Base-by-base conservation (phyloP, 768 basidiomycete genomes). In the Suillus americanus region DNA sequence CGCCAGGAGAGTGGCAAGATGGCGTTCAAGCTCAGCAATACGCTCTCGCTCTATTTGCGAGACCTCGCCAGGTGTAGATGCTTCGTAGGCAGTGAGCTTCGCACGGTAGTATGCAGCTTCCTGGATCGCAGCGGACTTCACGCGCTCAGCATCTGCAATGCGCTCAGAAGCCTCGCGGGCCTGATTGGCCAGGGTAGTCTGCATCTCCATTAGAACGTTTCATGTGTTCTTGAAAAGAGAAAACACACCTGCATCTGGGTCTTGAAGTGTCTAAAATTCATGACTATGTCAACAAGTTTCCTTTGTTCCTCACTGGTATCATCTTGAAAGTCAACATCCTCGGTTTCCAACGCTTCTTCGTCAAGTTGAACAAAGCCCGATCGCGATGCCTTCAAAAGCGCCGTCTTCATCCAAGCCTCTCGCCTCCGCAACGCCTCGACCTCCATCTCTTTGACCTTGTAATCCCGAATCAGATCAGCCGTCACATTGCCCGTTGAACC, bases 91-190 rank as follows among this genome's bases (percentile, higher is more conserved):
- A 3, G 88, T 85, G n/a, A 97, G 80, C 78, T 99, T 98, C 55
- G 96, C 93, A 59, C 96, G 93, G 74, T 95, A 97, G 79, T 91
- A 98, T 1, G 95, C 94, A 3, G 96, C 92, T 77, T 99, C 97
- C 76, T 99, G 94, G 9, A 92, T 78, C 1, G 97, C 97, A 50
- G 86, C 89, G 8, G 82, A 75, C 66, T 90, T 89, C 67, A 88
- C 77, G 60, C 91, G 86, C 67, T 96, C 94, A 0, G 92, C 90
- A 61, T 94, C 91, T 4, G 86, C 82, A 12, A 97, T 75, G 46
- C 88, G 89, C 50, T 92, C 89, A 3, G 95, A 94, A 3, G 89
- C 86, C 60, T 83, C 82, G 53, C 83, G 87, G 1, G 92, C 91
- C 75, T 97, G 94, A 61, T 87, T 88, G 16, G 84, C 81, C 71